These are phyloP conservation scores for Eimeria falciformis DNA, from an alignment of 169 alveolate genomes.

Conservation along the genomic window DNA sequence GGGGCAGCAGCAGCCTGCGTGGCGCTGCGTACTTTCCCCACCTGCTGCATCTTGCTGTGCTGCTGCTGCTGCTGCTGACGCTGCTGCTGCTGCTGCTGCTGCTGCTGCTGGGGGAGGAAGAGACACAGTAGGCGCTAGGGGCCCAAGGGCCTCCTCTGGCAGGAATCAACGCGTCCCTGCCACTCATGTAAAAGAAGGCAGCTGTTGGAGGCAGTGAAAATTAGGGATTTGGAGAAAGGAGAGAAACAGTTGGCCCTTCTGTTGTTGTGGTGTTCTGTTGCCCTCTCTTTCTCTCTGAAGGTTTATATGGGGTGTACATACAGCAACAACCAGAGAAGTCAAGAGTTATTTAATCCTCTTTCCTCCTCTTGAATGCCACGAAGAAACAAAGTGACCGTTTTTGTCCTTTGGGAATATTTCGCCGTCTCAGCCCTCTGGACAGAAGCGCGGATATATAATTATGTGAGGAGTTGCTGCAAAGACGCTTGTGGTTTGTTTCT, in stretches of 20 bases:
- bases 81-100: not conserved
- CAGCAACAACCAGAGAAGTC: not conserved
- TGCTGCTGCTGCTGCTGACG: not conserved
- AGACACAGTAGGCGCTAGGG: not conserved
- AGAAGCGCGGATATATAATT: no score
- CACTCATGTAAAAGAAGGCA: not conserved
- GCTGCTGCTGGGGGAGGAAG: not conserved
- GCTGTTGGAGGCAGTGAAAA: no score
- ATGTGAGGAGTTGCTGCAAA: conserved; percentile 22
- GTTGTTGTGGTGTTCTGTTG: not conserved
- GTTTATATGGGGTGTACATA: not conserved
- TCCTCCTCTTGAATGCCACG: no score
- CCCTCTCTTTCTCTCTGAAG: not conserved
- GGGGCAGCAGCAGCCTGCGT: conserved; percentile 74
- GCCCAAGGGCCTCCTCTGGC: not conserved
- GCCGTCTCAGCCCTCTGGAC: no score
- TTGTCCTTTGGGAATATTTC: no score
- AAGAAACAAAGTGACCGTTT: no score
- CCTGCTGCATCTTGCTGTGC: conserved; percentile 22
- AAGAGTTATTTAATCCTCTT: no score
- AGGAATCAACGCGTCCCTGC: not conserved
- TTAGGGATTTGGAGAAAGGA: no score
- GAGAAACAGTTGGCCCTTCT: not conserved
- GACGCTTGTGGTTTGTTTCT: not conserved
- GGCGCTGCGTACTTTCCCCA: conserved; percentile 15